Conservation (phyloP, 2,329 filamentous ascomycete genomes). For the Diplodia mutila region DNA sequence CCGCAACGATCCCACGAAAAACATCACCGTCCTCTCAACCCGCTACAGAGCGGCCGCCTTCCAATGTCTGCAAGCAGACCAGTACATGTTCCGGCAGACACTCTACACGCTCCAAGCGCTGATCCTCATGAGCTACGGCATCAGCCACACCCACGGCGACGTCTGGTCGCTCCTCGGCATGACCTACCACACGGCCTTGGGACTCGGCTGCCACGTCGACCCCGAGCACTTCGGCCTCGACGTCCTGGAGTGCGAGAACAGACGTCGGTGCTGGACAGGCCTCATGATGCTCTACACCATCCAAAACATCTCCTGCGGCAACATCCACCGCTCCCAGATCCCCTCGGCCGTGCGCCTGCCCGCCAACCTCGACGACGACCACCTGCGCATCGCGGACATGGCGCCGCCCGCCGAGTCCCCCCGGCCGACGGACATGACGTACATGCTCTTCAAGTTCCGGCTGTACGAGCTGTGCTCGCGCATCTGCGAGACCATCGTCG, state of each 20-base stretch:
- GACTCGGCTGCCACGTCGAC: constrained; percentile 49
- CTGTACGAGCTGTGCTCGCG: constrained; percentile 2
- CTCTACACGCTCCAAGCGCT: constrained; percentile 47
- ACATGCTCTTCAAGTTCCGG: constrained; percentile 22
- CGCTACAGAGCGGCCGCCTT: constrained; percentile 44
- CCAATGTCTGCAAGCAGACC: constrained; percentile 45
- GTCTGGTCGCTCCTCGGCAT: constrained; percentile 47
- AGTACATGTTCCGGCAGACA: constrained; percentile 44
- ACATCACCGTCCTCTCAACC: background rate
- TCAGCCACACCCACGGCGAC: constrained; percentile 41
- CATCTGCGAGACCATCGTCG: constrained; percentile 1
- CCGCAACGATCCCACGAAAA: background rate
- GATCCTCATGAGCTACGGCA: constrained; percentile 46
- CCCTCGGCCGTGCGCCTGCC: constrained; percentile 33
- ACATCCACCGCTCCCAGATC: constrained; percentile 37
- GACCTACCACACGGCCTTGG: constrained; percentile 46
- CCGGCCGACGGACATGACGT: constrained; percentile 16
- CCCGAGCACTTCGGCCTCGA: constrained; percentile 43
- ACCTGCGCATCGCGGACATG: background rate
- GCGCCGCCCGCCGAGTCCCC: background rate
- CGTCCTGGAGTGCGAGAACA: constrained; percentile 44
- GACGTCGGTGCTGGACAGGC: constrained; percentile 46
- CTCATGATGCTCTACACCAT: constrained; percentile 47
- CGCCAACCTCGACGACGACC: background rate
- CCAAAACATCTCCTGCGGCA: constrained; percentile 45